These are phyloP conservation scores for Phytopythium boreale DNA, from an alignment of 352 stramenopile genomes.

Conservation along the genomic window DNA sequence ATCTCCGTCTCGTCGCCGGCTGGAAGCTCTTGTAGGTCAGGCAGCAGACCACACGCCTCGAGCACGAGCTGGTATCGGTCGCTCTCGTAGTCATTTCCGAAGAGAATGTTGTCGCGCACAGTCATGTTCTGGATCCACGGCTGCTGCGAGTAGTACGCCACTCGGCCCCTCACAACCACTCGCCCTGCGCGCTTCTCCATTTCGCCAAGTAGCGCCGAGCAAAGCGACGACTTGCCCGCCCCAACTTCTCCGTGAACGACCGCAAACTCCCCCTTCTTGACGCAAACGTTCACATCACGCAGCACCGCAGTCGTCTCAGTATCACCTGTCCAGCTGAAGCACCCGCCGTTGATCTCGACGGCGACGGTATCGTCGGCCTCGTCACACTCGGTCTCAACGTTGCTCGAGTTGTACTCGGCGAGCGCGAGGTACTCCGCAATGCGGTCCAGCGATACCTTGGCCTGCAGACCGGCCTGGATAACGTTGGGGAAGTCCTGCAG, in stretches of 20 bases:
- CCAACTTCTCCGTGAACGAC: constrained; percentile 49
- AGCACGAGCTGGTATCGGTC: constrained; percentile 54
- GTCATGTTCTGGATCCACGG: constrained; percentile 93
- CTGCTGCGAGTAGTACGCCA: constrained; percentile 69
- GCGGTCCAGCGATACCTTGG: constrained; percentile 34
- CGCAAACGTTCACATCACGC: constrained; percentile 28
- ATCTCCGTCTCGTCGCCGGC: constrained; percentile 92
- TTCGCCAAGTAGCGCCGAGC: constrained; percentile 60
- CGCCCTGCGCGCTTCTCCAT: constrained; percentile 66
- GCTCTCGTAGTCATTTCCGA: constrained; percentile 61
- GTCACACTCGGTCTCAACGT: too few species aligned
- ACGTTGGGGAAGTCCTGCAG: constrained; percentile 29
- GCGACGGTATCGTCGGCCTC: too few species aligned
- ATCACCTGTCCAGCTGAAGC: constrained; percentile 40
- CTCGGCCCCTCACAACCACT: constrained; percentile 38
- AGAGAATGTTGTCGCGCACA: constrained; percentile 93
- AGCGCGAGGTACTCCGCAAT: constrained; percentile 31
- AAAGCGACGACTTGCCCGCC: constrained; percentile 56
- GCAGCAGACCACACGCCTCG: constrained; percentile 67
- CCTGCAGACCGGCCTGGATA: constrained; percentile 38
- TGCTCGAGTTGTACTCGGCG: too few species aligned
- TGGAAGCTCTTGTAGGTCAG: constrained; percentile 85
- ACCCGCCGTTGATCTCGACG: constrained; percentile 25
- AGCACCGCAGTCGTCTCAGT: constrained; percentile 19
- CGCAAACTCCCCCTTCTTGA: constrained; percentile 49